Percentiles rank a stretch among this genome's conserved stretches.
phyloP scores from a whole-genome alignment of 345 rosid genomes.

The Populus deltoides region DNA sequence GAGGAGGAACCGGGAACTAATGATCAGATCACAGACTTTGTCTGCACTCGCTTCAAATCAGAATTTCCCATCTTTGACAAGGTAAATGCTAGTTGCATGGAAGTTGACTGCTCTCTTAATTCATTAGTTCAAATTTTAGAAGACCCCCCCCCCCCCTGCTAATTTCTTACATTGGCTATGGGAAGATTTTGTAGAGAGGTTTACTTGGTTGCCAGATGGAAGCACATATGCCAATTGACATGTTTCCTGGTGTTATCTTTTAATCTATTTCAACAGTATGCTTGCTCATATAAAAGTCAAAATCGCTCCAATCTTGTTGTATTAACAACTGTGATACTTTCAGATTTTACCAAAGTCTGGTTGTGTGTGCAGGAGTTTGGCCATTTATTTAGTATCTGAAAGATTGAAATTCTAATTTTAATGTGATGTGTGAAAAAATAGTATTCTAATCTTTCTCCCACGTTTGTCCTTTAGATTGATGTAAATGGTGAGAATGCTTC shows the following conservation, averaged over 20 bases:
- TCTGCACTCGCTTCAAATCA: conserved; percentile 31
- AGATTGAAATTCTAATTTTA: neutral
- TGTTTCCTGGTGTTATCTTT: neutral
- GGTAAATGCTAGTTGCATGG: conserved; percentile 13
- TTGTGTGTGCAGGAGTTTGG: neutral
- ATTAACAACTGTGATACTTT: no score
- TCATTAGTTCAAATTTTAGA: neutral
- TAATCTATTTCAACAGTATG: neutral
- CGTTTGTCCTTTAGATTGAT: conserved; percentile 17
- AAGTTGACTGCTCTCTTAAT: neutral
- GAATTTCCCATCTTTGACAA: conserved; percentile 31
- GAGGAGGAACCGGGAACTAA: conserved; percentile 33
- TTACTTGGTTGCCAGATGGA: neutral
- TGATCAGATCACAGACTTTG: conserved; percentile 26
- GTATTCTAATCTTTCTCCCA: neutral
- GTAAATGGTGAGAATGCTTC: conserved; percentile 33
- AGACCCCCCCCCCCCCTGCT: neutral
- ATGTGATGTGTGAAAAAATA: neutral
- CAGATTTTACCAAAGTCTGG: neutral
- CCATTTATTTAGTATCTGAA: neutral
- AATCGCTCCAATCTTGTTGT: neutral
- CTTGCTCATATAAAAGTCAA: neutral
- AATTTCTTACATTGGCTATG: neutral
- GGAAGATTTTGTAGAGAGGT: neutral
- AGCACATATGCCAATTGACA: neutral